Evolutionary conservation across 345 rosid species (phyloP).

Genomic region (Eucalyptus pumila): DNA sequence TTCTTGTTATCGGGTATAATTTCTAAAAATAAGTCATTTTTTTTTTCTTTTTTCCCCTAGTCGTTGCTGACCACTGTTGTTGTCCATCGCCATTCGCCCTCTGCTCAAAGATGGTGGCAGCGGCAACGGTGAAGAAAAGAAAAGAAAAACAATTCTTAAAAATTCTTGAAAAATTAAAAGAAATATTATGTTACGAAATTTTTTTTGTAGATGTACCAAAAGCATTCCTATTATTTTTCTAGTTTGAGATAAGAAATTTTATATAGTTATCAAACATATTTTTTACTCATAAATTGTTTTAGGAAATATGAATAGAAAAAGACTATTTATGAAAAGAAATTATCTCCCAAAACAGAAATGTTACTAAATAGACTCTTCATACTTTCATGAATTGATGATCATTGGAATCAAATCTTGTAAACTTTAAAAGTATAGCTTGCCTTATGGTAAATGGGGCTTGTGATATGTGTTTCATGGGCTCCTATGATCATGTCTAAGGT

Average conservation of each 20-base stretch:
- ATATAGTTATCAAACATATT: accelerated
- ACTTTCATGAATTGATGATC: neutral
- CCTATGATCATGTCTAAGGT: neutral
- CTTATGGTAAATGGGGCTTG: neutral
- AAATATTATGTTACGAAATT: too few species aligned
- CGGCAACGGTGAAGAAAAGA: accelerated
- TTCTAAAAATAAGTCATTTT: too few species aligned
- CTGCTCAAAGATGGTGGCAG: accelerated
- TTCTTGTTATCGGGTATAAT: accelerated
- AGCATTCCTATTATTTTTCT: accelerated
- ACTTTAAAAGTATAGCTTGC: neutral
- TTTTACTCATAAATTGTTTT: accelerated
- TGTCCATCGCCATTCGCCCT: accelerated
- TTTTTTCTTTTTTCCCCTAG: too few species aligned
- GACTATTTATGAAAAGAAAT: accelerated
- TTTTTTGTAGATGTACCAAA: accelerated
- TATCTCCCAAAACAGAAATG: accelerated
- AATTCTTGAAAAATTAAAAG: too few species aligned
- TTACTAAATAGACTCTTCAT: accelerated
- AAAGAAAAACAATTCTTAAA: too few species aligned
- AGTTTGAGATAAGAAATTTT: accelerated
- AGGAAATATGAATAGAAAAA: accelerated
- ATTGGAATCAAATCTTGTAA: neutral
- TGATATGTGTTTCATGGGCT: neutral
- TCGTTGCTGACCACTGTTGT: accelerated